These are phyloP conservation scores for Penicillium brevicompactum DNA, from an alignment of 2,329 filamentous ascomycete genomes.

Conservation along the genomic window DNA sequence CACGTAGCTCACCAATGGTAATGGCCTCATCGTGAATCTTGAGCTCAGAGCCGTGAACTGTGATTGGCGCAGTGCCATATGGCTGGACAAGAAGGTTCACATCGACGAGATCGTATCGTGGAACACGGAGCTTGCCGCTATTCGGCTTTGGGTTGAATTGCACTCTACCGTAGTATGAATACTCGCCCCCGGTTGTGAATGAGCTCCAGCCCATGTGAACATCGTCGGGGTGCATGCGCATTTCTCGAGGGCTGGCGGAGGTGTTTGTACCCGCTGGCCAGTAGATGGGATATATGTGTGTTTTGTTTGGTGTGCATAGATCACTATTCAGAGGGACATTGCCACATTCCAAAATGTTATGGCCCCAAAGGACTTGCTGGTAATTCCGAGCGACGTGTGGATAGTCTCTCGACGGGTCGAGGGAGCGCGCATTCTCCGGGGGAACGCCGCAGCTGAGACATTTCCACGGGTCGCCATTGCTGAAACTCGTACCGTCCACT, in stretches of 20 bases:
- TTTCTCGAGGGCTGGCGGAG: slow-evolving; percentile 41
- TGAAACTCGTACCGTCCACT: slow-evolving; percentile 43
- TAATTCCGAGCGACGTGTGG: slow-evolving; percentile 48
- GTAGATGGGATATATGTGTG: slow-evolving; percentile 46
- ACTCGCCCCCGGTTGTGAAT: slow-evolving; percentile 31
- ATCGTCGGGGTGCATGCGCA: slow-evolving; percentile 51
- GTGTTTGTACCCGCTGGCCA: slow-evolving; percentile 39
- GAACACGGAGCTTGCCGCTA: slow-evolving; percentile 29
- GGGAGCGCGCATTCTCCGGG: slow-evolving; percentile 29
- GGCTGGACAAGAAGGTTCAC: slow-evolving; percentile 40
- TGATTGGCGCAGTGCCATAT: slow-evolving; percentile 20
- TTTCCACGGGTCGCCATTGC: slow-evolving; percentile 52
- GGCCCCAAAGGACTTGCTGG: slow-evolving; percentile 34
- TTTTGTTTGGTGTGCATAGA: slow-evolving; percentile 40
- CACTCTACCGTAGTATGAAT: slow-evolving; percentile 42
- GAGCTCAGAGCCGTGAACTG: slow-evolving; percentile 29
- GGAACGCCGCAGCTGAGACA: slow-evolving; percentile 51
- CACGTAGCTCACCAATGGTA: slow-evolving; percentile 15
- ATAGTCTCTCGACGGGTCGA: slow-evolving; percentile 37
- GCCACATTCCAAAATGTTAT: slow-evolving; percentile 42
- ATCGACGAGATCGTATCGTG: slow-evolving; percentile 46
- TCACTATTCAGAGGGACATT: slow-evolving; percentile 35
- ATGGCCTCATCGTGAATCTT: slow-evolving; percentile 6
- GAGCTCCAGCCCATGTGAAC: slow-evolving; percentile 48
- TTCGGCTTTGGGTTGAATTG: slow-evolving; percentile 43